Evolutionary conservation across 1,139 yeast genomes (phyloP).

Genomic region (Schwanniomyces etchellsii): DNA sequence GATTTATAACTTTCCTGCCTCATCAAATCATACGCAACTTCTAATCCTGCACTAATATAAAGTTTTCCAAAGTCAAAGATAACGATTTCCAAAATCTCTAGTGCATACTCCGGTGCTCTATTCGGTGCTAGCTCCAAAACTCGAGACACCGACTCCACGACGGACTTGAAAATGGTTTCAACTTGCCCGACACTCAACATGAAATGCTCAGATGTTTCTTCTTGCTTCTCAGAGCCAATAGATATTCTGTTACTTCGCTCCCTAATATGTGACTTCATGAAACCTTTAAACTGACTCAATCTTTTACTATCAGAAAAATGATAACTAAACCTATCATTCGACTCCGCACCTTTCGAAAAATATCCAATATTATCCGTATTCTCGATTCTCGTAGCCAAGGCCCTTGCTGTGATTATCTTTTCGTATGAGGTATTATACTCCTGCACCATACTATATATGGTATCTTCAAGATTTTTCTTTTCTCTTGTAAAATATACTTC

Average conservation of each 20-base stretch:
- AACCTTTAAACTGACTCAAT: conserved; percentile 34
- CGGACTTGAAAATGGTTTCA: conserved; percentile 61
- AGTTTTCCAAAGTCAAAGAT: conserved; percentile 67
- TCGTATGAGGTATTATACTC: conserved; percentile 50
- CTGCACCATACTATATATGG: conserved; percentile 47
- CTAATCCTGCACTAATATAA: conserved; percentile 72
- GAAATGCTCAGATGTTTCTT: conserved; percentile 15
- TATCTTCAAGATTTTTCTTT: conserved; percentile 61
- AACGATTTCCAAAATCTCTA: conserved; percentile 62
- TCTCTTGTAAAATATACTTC: conserved; percentile 70
- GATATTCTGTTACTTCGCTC: conserved; percentile 16
- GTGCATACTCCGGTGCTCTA: conserved; percentile 58
- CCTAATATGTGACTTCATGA: conserved; percentile 31
- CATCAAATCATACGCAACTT: conserved; percentile 51
- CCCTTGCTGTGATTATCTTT: conserved; percentile 41
- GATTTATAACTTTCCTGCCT: conserved; percentile 22
- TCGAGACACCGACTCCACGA: conserved; percentile 78
- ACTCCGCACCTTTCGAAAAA: conserved; percentile 10
- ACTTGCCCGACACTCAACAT: conserved; percentile 41
- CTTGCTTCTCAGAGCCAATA: conserved; percentile 18
- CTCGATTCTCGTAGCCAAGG: conserved; percentile 39
- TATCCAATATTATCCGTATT: conserved; percentile 27
- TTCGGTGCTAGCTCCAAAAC: conserved; percentile 67
- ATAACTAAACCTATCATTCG: conserved; percentile 25
- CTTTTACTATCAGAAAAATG: conserved; percentile 37